A percentile compares a stretch with the other conserved stretches of the same genome.
These are phyloP conservation scores for Pseudogymnoascus sp. DNA, from an alignment of 2,329 filamentous ascomycete species.

Conservation along the genomic window DNA sequence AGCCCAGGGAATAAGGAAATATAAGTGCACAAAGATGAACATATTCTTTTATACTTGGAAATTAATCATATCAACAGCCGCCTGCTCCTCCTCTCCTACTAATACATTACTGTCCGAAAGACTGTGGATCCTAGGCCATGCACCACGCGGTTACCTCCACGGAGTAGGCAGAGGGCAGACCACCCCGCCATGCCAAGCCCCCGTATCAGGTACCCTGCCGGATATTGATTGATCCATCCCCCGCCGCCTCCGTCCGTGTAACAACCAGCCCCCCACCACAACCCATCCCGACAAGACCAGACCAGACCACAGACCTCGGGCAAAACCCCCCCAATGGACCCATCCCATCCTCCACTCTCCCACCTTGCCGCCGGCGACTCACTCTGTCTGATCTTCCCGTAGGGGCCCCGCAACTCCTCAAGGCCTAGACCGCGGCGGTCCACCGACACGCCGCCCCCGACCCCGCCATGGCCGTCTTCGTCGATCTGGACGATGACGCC, in stretches of 20 bases:
- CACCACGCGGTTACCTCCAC: neutral
- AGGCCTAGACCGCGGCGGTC: neutral
- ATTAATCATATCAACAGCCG: neutral
- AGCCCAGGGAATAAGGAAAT: neutral
- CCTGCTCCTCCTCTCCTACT: no score
- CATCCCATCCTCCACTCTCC: neutral
- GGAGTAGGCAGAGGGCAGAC: no score
- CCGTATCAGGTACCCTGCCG: neutral
- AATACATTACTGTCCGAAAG: no score
- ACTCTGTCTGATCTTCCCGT: neutral
- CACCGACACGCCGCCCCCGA: neutral
- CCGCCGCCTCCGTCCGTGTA: neutral
- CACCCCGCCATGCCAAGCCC: neutral
- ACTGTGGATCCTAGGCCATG: neutral
- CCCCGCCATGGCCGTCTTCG: neutral
- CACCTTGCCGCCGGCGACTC: neutral
- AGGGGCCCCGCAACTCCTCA: neutral
- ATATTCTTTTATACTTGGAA: neutral
- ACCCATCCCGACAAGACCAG: neutral
- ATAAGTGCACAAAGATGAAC: neutral
- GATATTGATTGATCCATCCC: constrained; percentile 1
- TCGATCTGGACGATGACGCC: neutral
- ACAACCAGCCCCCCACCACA: neutral
- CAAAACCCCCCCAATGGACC: neutral
- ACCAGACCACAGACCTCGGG: neutral